phyloP scores from a whole-genome alignment of 2,329 filamentous ascomycete genomes.

The Corinectria fuckeliana region DNA sequence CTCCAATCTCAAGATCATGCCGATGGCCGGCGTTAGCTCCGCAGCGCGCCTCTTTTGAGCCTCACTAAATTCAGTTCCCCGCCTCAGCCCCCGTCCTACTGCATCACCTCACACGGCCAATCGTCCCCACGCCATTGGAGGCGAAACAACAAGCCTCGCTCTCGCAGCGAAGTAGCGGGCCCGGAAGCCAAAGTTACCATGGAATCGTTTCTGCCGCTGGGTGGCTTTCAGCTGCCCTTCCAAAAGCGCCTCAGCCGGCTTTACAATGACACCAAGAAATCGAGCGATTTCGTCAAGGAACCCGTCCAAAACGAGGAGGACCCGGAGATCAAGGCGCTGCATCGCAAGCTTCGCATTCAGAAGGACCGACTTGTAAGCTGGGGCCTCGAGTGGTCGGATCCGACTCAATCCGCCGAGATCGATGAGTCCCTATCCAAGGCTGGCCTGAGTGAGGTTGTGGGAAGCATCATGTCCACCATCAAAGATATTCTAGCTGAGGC shows the following conservation, averaged over 20 bases:
- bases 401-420: slow-evolving; percentile 72
- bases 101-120: slow-evolving; percentile 16
- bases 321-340: slow-evolving; percentile 73
- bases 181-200: slow-evolving; percentile 41
- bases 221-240: slow-evolving; percentile 62
- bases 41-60: slow-evolving; percentile 9
- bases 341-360: slow-evolving; percentile 80
- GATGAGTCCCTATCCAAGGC: slow-evolving; percentile 74
- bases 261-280: slow-evolving; percentile 83
- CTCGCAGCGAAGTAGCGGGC: background rate
- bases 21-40: slow-evolving; percentile 14
- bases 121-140: background rate
- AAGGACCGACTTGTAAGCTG: slow-evolving; percentile 80
- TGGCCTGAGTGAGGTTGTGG: slow-evolving; percentile 77
- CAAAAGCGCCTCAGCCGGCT: slow-evolving; percentile 72
- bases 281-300: slow-evolving; percentile 74
- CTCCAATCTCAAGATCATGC: slow-evolving; percentile 6
- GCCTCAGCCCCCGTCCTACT: slow-evolving; percentile 11
- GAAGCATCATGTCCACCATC: slow-evolving; percentile 80
- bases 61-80: slow-evolving; percentile 14
- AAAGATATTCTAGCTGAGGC: slow-evolving; percentile 81
- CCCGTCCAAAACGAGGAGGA: slow-evolving; percentile 67
- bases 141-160: background rate
- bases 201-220: slow-evolving; percentile 58
- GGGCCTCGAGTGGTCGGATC: slow-evolving; percentile 83